Evolutionary conservation across 176 grass and related monocot genomes (phyloP).

Genomic region (maize (Zea mays)): DNA sequence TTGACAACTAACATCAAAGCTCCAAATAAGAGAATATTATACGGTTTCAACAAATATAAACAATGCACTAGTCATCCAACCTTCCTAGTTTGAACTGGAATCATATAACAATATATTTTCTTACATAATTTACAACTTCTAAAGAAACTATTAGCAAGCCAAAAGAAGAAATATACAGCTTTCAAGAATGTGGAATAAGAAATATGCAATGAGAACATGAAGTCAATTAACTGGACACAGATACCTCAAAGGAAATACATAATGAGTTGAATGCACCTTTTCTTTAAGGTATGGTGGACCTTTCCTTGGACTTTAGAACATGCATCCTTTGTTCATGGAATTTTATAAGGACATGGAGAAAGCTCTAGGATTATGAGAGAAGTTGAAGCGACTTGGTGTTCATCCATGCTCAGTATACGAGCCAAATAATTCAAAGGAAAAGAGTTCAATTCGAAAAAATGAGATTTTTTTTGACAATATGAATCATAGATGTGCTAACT

Average conservation of each 20-base stretch:
- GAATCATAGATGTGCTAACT: not conserved
- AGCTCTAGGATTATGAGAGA: not conserved
- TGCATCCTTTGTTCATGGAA: conserved; percentile 16
- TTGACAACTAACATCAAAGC: conserved; percentile 14
- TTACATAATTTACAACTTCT: conserved; percentile 2
- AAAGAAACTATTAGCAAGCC: not conserved
- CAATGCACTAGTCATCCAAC: conserved; percentile 11
- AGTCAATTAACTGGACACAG: not conserved
- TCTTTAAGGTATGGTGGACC: not conserved
- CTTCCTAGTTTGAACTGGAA: conserved; percentile 12
- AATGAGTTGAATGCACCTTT: conserved; percentile 1
- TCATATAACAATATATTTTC: not conserved
- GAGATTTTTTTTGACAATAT: not conserved
- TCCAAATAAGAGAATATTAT: conserved; percentile 19
- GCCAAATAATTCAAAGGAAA: not conserved
- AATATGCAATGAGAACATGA: not conserved
- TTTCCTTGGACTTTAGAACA: conserved; percentile 19
- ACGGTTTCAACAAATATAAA: not conserved
- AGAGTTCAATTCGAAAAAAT: not conserved
- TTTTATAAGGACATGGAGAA: not conserved
- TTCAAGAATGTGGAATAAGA: not conserved
- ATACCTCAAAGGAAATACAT: not conserved
- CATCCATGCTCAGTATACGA: conserved; percentile 9
- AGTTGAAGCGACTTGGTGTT: not conserved
- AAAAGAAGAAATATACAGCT: conserved; percentile 12